phyloP scores from a whole-genome alignment of 2,329 filamentous ascomycete species.

The Alternaria incomplexa region DNA sequence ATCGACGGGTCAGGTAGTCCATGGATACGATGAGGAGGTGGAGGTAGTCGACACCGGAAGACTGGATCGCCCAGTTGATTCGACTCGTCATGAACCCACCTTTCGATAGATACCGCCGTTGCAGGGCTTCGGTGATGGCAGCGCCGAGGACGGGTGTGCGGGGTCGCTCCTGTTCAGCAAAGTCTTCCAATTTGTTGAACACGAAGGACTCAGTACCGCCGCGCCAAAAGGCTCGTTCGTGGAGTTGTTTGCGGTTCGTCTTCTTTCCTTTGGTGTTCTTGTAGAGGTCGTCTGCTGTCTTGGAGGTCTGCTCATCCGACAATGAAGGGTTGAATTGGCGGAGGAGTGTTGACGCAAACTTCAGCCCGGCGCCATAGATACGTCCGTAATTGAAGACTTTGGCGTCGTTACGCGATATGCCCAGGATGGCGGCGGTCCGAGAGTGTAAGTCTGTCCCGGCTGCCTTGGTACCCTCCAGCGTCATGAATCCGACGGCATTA shows the following conservation, averaged over 20 bases:
- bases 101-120: constrained; percentile 84
- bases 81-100: constrained; percentile 93
- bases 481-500: constrained; percentile 99
- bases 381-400: constrained; percentile 99
- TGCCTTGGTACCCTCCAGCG: constrained; percentile 91
- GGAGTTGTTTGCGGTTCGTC: constrained; percentile 74
- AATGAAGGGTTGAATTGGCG: constrained; percentile 91
- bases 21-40: constrained; percentile 92
- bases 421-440: constrained; percentile 87
- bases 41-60: constrained; percentile 94
- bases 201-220: constrained; percentile 97
- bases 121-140: constrained; percentile 93
- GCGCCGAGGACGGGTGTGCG: constrained; percentile 91
- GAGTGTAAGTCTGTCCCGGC: constrained; percentile 94
- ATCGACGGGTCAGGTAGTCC: constrained; percentile 89
- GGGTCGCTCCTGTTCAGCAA: constrained; percentile 91
- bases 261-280: constrained; percentile 88
- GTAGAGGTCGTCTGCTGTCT: constrained; percentile 82
- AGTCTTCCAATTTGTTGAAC: constrained; percentile 97
- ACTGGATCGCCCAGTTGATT: constrained; percentile 99
- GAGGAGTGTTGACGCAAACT: constrained; percentile 87
- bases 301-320: constrained; percentile 76
- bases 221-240: constrained; percentile 85
- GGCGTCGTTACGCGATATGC: constrained; percentile 92
- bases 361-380: constrained; percentile 96